Evolutionary conservation across 176 grass and related monocot species (phyloP), one percentile per base, ranked within the genome.

Genomic region (Musa schizocarpa): DNA sequence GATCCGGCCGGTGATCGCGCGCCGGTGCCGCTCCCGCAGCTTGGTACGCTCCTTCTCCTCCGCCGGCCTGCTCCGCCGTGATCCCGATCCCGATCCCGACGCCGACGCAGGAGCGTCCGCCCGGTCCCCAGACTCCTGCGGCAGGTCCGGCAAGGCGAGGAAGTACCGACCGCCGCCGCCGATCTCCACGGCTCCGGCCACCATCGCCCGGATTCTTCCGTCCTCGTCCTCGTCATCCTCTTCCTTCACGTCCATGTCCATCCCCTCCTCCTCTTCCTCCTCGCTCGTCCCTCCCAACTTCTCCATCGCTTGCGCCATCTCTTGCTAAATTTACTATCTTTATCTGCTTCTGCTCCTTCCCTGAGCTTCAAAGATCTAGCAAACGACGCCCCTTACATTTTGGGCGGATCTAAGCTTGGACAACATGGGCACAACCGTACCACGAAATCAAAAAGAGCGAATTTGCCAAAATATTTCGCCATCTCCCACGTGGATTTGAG

Each of bases 31-130:
- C 89, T 96, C 92, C 55, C 92, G 83, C 75, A 92, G 79, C 85
- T 89, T 96, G 19, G 89, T 92, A 66, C 92, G 81, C 85, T 96
- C 92, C 86, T 96, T 92, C 87, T 96, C 89, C 83, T 92, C 92
- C 14, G 81, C 34, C 0, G 82, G 86, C 29, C 87, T 53, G 43
- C 82, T 58, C 26, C 87, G 13, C 22, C 72, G 51, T 2, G 21
- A 20, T 24, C 52, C 72, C 6, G 17, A 14, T 14, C 17, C 14
- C n/a, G 72, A 27, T 11, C 22, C 53, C 13, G 72, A 74, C 13
- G 72, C 55, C 20, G 52, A 53, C 53, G 72, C 56, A 2, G 72
- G 72, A 22, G 52, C 56, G 53, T 54, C 23, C 3, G 53, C 13
- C 52, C 22, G 53, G 24, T 74, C 72, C 54, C 22, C 72, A 6